Conservation (phyloP, 768 basidiomycete genomes). For the Auriculariales sp. region DNA sequence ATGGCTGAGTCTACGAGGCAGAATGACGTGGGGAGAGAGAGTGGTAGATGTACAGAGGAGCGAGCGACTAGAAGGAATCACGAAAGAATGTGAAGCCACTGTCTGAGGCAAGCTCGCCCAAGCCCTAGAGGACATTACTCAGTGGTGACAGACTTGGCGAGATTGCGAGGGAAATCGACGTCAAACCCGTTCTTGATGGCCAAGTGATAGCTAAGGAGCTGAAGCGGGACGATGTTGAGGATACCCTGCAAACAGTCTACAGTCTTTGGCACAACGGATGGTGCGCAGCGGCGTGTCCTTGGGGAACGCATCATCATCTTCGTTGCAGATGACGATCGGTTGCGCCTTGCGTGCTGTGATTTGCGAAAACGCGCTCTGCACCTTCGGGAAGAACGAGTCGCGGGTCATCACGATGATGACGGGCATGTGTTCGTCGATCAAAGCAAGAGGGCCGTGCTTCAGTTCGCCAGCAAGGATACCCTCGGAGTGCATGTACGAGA, state of each 20-base stretch:
- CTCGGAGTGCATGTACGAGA: constrained; percentile 82
- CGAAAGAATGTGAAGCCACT: no score
- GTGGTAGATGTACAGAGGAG: no score
- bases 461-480: constrained; percentile 96
- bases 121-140: no score
- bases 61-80: no score
- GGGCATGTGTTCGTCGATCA: constrained; percentile 97
- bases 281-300: constrained; percentile 71
- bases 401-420: constrained; percentile 99
- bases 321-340: constrained; percentile 90
- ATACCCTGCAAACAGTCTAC: constrained; percentile 91
- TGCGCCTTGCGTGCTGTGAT: constrained; percentile 96
- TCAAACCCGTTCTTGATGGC: constrained; percentile 93
- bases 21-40: no score
- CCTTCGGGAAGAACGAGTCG: constrained; percentile 96
- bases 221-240: constrained; percentile 92
- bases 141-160: constrained; percentile 71
- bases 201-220: constrained; percentile 90
- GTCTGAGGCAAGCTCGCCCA: no score
- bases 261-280: constrained; percentile 89
- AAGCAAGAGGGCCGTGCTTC: constrained; percentile 94
- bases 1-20: no score
- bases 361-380: constrained; percentile 89
- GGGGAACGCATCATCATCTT: constrained; percentile 74
- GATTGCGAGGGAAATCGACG: constrained; percentile 95